Conservation (phyloP, 2,329 filamentous ascomycete species). For the Ceratocystis harringtonii region DNA sequence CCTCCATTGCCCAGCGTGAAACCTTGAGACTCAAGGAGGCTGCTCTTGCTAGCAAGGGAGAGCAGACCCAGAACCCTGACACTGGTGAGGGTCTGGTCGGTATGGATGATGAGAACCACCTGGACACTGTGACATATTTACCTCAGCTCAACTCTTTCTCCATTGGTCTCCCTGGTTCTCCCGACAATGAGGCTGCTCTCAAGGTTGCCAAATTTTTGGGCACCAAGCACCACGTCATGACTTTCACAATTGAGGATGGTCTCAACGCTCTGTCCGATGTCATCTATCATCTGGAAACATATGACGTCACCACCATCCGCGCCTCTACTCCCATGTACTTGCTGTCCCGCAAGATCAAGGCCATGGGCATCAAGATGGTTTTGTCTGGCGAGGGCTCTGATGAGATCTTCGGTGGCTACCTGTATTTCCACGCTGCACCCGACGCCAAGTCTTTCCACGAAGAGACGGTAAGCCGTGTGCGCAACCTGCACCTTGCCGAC, state of each 20-base stretch:
- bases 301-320: conserved; percentile 95
- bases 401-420: conserved; percentile 95
- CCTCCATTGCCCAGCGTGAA: conserved; percentile 88
- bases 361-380: conserved; percentile 99
- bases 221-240: conserved; percentile 96
- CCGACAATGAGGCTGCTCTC: conserved; percentile 79
- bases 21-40: conserved; percentile 61
- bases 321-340: conserved; percentile 98
- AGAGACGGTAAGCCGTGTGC: conserved; percentile 84
- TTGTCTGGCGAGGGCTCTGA: conserved; percentile 92
- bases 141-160: conserved; percentile 98
- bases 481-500: conserved; percentile 93
- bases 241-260: conserved; percentile 93
- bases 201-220: conserved; percentile 94
- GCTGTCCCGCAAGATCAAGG: conserved; percentile 96
- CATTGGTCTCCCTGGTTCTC: conserved; percentile 83
- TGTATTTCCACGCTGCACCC: conserved; percentile 95
- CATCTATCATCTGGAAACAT: conserved; percentile 94
- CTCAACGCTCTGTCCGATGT: conserved; percentile 94
- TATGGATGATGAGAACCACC: conserved; percentile 80
- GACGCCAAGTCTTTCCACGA: conserved; percentile 86
- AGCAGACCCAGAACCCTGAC: conserved; percentile 33
- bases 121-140: conserved; percentile 79
- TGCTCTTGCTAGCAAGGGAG: conserved; percentile 33
- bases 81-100: conserved; percentile 59